These are phyloP conservation scores for Lipomyces chichibuensis DNA, from an alignment of 805 yeast species.

Conservation along the genomic window DNA sequence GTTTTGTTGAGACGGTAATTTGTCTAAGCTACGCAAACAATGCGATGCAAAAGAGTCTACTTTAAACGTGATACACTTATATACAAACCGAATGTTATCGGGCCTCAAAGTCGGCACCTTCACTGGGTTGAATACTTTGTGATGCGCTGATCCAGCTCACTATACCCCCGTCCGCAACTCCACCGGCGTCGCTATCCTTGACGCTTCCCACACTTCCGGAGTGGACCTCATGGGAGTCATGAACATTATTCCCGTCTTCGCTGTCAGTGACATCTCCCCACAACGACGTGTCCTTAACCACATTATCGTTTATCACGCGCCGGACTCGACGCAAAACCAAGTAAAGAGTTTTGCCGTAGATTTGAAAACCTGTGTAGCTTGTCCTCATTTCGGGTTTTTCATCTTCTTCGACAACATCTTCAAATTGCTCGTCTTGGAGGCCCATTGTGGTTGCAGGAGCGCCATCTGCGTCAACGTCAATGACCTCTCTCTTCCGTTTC, in stretches of 20 bases:
- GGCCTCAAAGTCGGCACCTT: constrained; percentile 22
- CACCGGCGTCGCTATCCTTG: not conserved
- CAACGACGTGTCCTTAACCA: not conserved
- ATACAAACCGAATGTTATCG: not conserved
- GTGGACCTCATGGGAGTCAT: not conserved
- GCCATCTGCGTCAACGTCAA: constrained; percentile 12
- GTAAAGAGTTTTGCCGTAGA: constrained; percentile 18
- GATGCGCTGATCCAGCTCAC: constrained; percentile 23
- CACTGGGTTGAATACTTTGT: constrained; percentile 13
- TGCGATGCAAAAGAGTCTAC: not conserved
- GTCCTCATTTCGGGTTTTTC: constrained; percentile 18
- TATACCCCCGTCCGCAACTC: constrained; percentile 12
- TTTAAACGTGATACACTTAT: not conserved
- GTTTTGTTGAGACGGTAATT: not conserved
- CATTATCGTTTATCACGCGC: not conserved
- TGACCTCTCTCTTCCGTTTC: not conserved
- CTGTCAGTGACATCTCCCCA: constrained; percentile 6
- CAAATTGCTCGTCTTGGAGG: not conserved
- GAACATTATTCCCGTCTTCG: constrained; percentile 1
- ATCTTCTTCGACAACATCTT: constrained; percentile 13
- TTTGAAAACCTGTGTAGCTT: constrained; percentile 9
- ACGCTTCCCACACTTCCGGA: not conserved
- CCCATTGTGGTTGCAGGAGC: not conserved
- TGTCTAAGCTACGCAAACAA: not conserved
- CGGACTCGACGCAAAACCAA: constrained; percentile 10